Base-by-base conservation (phyloP, 2,329 filamentous ascomycete species). In the Fusarium keratoplasticum region DNA sequence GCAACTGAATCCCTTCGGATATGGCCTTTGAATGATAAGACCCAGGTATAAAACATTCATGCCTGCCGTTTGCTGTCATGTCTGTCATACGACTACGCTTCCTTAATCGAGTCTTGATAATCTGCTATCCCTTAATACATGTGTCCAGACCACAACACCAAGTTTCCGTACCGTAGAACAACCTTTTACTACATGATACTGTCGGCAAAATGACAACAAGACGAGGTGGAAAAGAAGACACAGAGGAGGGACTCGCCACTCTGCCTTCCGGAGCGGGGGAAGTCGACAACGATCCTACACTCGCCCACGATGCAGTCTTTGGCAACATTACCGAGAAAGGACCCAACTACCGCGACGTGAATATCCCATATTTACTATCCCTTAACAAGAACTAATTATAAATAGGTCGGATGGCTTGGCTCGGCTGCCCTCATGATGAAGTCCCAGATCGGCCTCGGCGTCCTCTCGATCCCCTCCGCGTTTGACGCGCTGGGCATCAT, bases 351-450 rank as follows among this genome's bases (percentile, higher is more conserved):
- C 79, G 77, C 42, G 75, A 77, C 64, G 79, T 81, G 70, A 27
- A 75, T 67, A 52, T 29, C 47, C 47, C 47, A 3, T n/a, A 11
- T 13, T 9, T 18, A 27, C 36, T 22, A 29, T 9, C 4, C 5
- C n/a, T 2, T 5, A 7, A 44, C 3, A 3, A 6, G 3, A 33
- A 33, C 50, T 74, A 25, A 75, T 27, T 20, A 4, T 25, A 4
- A 27, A 25, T 82, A 83, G 81, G 85, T 55, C 14, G 83, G 84
- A 58, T 87, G 84, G 85, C 66, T 84, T 4, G 84, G 84, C 31
- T 85, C 85, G 7, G 76, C 81, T 0, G 83, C 82, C 13, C 80
- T 87, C 25, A 87, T 86, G 84, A 84, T 86, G 83, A 86, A 87
- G 79, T 85, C 83, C 3, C 84, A 86, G 69, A 81, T 86, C 35